phyloP scores from a whole-genome alignment of 2,329 filamentous ascomycete species.

The Microdochium paspali region DNA sequence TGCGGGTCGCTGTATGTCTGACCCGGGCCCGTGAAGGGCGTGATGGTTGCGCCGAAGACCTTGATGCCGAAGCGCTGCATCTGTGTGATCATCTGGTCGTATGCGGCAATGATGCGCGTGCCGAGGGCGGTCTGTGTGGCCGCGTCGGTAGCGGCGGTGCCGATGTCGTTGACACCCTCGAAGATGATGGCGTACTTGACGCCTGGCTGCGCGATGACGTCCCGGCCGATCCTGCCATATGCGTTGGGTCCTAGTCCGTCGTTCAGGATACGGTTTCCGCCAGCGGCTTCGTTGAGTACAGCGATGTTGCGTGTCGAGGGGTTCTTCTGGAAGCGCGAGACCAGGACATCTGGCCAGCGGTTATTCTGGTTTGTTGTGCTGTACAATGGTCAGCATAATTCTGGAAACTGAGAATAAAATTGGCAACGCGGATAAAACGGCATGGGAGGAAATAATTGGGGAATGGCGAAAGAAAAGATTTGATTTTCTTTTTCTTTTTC shows the following conservation, averaged over 20 bases:
- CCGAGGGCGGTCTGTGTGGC: constrained; percentile 33
- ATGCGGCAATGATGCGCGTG: constrained; percentile 40
- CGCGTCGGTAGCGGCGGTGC: constrained; percentile 31
- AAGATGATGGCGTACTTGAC: constrained; percentile 49
- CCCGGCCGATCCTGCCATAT: constrained; percentile 46
- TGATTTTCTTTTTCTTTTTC: too few species aligned
- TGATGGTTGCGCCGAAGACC: constrained; percentile 50
- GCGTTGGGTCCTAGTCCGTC: constrained; percentile 52
- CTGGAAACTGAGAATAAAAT: too few species aligned
- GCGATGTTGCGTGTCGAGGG: constrained; percentile 28
- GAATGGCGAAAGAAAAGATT: too few species aligned
- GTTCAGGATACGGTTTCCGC: constrained; percentile 50
- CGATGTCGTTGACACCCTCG: constrained; percentile 58
- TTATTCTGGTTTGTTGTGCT: constrained; percentile 46
- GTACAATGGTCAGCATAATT: too few species aligned
- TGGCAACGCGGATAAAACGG: too few species aligned
- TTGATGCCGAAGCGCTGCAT: constrained; percentile 42
- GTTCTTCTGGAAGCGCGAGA: constrained; percentile 30
- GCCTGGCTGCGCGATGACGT: constrained; percentile 46
- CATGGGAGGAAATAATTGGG: too few species aligned
- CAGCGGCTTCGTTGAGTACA: constrained; percentile 52
- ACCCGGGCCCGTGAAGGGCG: constrained; percentile 40
- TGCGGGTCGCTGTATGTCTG: constrained; percentile 40
- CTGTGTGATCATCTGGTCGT: constrained; percentile 43
- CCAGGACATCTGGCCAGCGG: constrained; percentile 32